phyloP scores from a whole-genome alignment of 176 grass and related monocot genomes.

The Cymbopogon citratus region DNA sequence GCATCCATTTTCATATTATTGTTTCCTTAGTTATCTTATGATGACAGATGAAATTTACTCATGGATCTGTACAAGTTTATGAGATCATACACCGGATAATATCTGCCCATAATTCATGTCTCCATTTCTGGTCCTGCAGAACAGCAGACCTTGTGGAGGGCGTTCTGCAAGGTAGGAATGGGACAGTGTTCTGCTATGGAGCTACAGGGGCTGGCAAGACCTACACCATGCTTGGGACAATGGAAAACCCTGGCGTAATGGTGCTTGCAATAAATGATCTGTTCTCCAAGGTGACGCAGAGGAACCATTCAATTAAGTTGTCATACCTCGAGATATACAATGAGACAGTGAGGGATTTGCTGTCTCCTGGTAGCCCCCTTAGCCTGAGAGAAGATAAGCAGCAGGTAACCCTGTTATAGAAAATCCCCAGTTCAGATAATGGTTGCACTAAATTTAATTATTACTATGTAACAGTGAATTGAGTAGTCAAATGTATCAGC shows the following conservation, averaged over 20 bases:
- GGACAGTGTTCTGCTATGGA: conserved; percentile 96
- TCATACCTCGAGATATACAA: conserved; percentile 98
- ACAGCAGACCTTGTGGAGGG: conserved; percentile 83
- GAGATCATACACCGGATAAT: neutral
- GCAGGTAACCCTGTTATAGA: conserved; percentile 44
- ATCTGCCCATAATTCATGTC: neutral
- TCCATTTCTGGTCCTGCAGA: conserved; percentile 43
- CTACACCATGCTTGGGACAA: conserved; percentile 89
- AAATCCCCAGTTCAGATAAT: neutral
- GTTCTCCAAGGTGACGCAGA: conserved; percentile 79
- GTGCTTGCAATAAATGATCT: conserved; percentile 95
- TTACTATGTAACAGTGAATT: neutral
- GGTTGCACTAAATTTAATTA: neutral
- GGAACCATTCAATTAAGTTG: conserved; percentile 71
- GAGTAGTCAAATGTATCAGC: neutral
- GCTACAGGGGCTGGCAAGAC: conserved; percentile 98
- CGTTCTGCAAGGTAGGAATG: conserved; percentile 87
- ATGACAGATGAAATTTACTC: neutral
- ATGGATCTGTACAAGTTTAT: neutral
- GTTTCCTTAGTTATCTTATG: neutral
- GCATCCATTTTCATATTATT: neutral
- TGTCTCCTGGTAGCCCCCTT: conserved; percentile 83
- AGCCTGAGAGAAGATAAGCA: conserved; percentile 91
- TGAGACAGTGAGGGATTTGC: conserved; percentile 89
- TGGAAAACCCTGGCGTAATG: conserved; percentile 86